A percentile compares a stretch with the other conserved stretches of the same genome.
These are phyloP conservation scores for Ogataea minuta DNA, from an alignment of 805 yeast genomes.

Conservation along the genomic window DNA sequence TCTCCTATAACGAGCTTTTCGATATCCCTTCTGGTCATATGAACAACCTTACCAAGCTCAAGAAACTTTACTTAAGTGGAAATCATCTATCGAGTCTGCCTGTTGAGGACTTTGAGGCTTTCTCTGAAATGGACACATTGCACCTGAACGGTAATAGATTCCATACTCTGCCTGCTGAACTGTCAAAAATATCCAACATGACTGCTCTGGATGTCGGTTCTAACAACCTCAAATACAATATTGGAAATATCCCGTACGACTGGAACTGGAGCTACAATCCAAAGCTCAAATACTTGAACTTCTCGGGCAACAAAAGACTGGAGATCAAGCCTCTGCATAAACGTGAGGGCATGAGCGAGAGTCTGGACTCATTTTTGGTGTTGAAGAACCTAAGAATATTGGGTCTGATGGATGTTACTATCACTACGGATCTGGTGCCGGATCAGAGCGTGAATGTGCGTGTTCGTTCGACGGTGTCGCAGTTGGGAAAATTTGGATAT, in stretches of 20 bases:
- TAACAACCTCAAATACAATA: conserved; percentile 85
- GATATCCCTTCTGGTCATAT: conserved; percentile 81
- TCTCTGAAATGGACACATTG: conserved; percentile 57
- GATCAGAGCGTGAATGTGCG: conserved; percentile 82
- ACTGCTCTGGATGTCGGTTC: conserved; percentile 86
- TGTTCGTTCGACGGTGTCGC: conserved; percentile 86
- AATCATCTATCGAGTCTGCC: conserved; percentile 77
- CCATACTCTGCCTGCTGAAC: conserved; percentile 84
- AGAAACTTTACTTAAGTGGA: conserved; percentile 77
- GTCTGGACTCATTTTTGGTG: conserved; percentile 62
- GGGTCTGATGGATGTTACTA: conserved; percentile 93
- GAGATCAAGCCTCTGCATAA: conserved; percentile 73
- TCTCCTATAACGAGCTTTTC: conserved; percentile 79
- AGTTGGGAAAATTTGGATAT: conserved; percentile 69
- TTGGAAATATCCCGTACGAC: conserved; percentile 91
- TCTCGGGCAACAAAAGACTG: conserved; percentile 88
- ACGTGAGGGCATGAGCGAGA: conserved; percentile 56
- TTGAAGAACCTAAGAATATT: conserved; percentile 68
- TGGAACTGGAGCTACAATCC: conserved; percentile 96
- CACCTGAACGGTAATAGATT: conserved; percentile 81
- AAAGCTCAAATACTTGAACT: conserved; percentile 73
- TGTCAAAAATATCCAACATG: conserved; percentile 63
- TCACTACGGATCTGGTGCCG: conserved; percentile 84
- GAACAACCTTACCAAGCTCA: conserved; percentile 51
- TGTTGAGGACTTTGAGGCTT: conserved; percentile 73